Evolutionary conservation across 257 asterid genomes (phyloP), one percentile per base, ranked within the genome.

Genomic region (Petunia axillaris): DNA sequence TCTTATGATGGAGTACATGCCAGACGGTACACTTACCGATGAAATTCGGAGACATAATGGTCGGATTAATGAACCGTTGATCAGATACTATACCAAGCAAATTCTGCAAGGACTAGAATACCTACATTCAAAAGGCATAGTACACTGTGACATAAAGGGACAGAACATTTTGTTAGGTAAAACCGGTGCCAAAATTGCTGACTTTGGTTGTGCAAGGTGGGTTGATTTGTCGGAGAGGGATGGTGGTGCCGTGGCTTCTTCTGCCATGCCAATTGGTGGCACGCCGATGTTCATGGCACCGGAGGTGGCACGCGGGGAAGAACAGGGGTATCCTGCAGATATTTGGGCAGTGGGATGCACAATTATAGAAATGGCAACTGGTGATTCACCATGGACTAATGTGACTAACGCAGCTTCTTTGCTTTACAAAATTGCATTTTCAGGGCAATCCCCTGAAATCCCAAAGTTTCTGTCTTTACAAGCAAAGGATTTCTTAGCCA

Each of bases 281-380:
- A 91, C 97, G 1, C 98, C 98, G 37, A 75, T 89, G 87, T 94
- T 81, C 77, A 94, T 94, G 98, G 87, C 96, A 5, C 98, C 98
- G 40, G 98, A 94, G 81, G 96, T 86, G 0, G 95, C 90, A 15
- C 88, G 91, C 0, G 96, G 96, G 44, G 91, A 88, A 43, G 89
- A 89, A 48, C 98, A 92, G 81, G 86, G 93, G 8, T 91, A 77
- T n/a, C 81, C 96, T 0, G 93, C 91, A 1, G 98, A 94, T 81
- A 81, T 94, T 1, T 94, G 98, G 98, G 97, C 93, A 8, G 37
- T 93, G 25, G 98, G 97, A 1, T 94, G 97, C 80, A 93, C 96
- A 5, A 71, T 93, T 7, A 85, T 94, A 2, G 97, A 93, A 79
- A 93, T 94, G 97, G 87, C 89, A 74, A 87, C 96, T 1, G 96